Base-by-base conservation (phyloP, 2,329 filamentous ascomycete genomes). In the Blumeria hordei region DNA sequence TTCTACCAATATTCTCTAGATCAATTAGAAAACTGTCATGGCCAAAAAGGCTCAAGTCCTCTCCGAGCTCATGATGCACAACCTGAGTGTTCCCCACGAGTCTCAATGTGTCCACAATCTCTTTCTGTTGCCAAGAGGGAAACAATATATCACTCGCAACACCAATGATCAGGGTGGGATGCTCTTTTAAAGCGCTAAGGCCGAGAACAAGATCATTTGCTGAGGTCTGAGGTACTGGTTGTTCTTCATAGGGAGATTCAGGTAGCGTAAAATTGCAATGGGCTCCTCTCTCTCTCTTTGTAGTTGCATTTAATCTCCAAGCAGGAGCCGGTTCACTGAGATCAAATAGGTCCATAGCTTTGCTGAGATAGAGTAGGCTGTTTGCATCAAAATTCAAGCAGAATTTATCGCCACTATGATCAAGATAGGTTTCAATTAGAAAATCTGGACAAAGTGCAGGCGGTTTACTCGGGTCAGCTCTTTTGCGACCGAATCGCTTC, bases 291-390 rank as follows among this genome's bases (percentile, higher is more conserved):
- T 72, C 70, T 1, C 88, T 69, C 53, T 76, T 75, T 47, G 71
- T 68, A 58, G 75, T 70, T 51, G 82, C 79, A 55, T 77, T 72
- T 12, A 74, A 71, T 14, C 88, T 74, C 18, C 75, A 77, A 3
- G 71, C 67, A 65, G 88, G 85, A 64, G 83, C 80, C 43, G 78
- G 74, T 51, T 72, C 71, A 28, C 92, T 88, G 0, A 98, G 76
- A 63, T 98, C 92, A 67, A 98, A 98, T 11, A 98, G 73, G 65
- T 98, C 92, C 92, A 98, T 98, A 5, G 92, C 92, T 69, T 98
- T 98, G 67, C 87, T 94, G 56, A 98, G 86, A 67, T 98, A 98
- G 2, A 98, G 73, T 41, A 96, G 71, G 64, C 88, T 94, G 69
- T 98, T 98, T 32, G 92, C 80, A 64, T 98, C 92, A 66, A 96